Conservation (phyloP, 352 stramenopile species). For the Phytophthora parvispora region DNA sequence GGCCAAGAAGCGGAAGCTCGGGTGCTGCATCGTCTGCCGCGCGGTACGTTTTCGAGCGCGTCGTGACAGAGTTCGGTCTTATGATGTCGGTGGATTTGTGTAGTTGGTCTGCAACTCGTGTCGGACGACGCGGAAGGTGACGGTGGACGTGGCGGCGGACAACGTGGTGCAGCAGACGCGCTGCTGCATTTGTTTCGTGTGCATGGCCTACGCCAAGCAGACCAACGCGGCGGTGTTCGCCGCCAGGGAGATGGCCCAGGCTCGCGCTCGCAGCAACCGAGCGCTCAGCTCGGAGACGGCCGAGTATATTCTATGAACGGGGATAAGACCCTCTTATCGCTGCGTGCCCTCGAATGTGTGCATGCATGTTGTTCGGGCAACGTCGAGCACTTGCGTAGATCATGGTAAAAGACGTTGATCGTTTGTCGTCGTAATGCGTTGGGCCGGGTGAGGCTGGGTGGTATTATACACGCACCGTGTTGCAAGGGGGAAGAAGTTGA, state of each 20-base stretch:
- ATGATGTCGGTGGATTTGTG: slow-evolving; percentile 2
- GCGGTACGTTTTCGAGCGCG: slow-evolving; percentile 22
- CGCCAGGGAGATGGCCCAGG: slow-evolving; percentile 32
- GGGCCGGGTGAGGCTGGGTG: too few species aligned
- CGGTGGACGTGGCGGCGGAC: slow-evolving; percentile 35
- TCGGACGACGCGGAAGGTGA: slow-evolving; percentile 46
- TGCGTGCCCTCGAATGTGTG: too few species aligned
- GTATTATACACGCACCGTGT: too few species aligned
- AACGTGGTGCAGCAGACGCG: slow-evolving; percentile 38
- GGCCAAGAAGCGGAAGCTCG: slow-evolving; percentile 33
- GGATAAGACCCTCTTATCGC: not conserved
- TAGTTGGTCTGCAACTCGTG: slow-evolving; percentile 56
- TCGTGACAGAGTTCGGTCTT: not conserved
- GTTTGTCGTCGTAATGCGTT: too few species aligned
- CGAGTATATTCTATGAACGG: slow-evolving; percentile 34
- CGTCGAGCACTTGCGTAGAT: too few species aligned
- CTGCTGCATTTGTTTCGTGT: slow-evolving; percentile 45
- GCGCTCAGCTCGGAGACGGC: slow-evolving; percentile 27
- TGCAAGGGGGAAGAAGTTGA: not conserved
- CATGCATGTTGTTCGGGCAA: too few species aligned
- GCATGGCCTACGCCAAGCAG: slow-evolving; percentile 46
- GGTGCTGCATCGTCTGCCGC: slow-evolving; percentile 50
- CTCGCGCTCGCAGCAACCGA: slow-evolving; percentile 30
- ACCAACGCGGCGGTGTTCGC: slow-evolving; percentile 41
- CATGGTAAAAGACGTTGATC: too few species aligned